These are phyloP conservation scores for Candida orba DNA, from an alignment of 805 yeast species.

Conservation along the genomic window DNA sequence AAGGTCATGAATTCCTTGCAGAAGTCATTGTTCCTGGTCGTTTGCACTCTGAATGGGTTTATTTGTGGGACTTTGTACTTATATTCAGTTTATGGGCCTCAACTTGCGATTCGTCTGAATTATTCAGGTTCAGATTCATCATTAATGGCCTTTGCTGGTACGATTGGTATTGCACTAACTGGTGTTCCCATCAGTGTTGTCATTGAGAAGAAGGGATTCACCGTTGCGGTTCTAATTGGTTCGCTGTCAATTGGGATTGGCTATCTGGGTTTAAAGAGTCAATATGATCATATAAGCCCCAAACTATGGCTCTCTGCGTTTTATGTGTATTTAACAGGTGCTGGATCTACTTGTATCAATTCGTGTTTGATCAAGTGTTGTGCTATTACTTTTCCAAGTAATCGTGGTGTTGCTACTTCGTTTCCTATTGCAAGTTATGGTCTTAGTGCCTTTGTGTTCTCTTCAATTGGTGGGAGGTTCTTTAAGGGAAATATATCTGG, in stretches of 20 bases:
- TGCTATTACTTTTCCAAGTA: slow-evolving; percentile 58
- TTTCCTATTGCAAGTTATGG: slow-evolving; percentile 73
- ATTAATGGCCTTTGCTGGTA: slow-evolving; percentile 58
- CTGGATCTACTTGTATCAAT: slow-evolving; percentile 61
- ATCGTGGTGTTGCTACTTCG: slow-evolving; percentile 69
- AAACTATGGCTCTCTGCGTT: slow-evolving; percentile 34
- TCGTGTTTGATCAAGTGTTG: slow-evolving; percentile 66
- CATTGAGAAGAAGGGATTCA: slow-evolving; percentile 58
- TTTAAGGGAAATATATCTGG: slow-evolving; percentile 53
- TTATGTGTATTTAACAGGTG: slow-evolving; percentile 51
- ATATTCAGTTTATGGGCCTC: slow-evolving; percentile 75
- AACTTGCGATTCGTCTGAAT: slow-evolving; percentile 49
- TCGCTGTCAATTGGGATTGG: slow-evolving; percentile 44
- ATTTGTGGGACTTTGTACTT: slow-evolving; percentile 71
- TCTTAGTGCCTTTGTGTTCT: slow-evolving; percentile 61
- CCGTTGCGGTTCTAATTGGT: slow-evolving; percentile 44
- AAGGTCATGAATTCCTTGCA: not conserved
- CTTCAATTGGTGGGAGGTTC: slow-evolving; percentile 44
- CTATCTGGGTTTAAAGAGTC: slow-evolving; percentile 46
- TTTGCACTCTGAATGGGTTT: slow-evolving; percentile 34
- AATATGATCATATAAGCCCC: slow-evolving; percentile 34
- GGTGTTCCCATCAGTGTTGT: slow-evolving; percentile 66
- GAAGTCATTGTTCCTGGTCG: slow-evolving; percentile 6
- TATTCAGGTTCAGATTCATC: slow-evolving; percentile 61
- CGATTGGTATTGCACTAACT: slow-evolving; percentile 51